Conservation (phyloP, 306 rosid species). For the Lagenaria siceraria region DNA sequence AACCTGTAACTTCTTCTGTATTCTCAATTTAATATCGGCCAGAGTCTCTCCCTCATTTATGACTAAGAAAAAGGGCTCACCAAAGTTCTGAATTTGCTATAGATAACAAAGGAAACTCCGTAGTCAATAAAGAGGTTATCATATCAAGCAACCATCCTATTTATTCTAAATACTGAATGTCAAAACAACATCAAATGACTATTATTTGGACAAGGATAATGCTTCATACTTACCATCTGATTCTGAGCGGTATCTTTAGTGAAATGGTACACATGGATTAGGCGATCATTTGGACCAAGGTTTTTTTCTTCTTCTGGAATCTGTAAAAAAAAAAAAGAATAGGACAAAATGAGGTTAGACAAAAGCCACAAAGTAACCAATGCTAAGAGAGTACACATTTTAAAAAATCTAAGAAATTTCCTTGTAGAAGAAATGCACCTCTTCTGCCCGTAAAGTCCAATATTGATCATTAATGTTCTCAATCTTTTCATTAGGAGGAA, state of each 20-base stretch:
- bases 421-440: conserved; percentile 33
- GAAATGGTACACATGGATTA: conserved; percentile 82
- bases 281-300: conserved; percentile 57
- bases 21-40: conserved; percentile 51
- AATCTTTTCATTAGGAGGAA: conserved; percentile 72
- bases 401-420: conserved; percentile 12
- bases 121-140: neutral
- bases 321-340: conserved; percentile 20
- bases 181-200: neutral
- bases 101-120: conserved; percentile 10
- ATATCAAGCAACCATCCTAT: neutral
- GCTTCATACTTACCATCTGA: conserved; percentile 37
- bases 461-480: conserved; percentile 84
- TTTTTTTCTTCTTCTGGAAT: conserved; percentile 83
- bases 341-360: neutral
- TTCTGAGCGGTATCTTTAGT: conserved; percentile 72
- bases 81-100: conserved; percentile 86
- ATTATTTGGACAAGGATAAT: neutral
- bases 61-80: conserved; percentile 89
- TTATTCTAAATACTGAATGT: neutral
- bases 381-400: neutral
- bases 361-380: neutral
- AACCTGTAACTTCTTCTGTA: conserved; percentile 69
- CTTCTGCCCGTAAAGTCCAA: conserved; percentile 93
- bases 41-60: conserved; percentile 75